These are phyloP conservation scores for Leccinum subatratum DNA, from an alignment of 1,284 basidiomycete genomes.

Conservation along the genomic window DNA sequence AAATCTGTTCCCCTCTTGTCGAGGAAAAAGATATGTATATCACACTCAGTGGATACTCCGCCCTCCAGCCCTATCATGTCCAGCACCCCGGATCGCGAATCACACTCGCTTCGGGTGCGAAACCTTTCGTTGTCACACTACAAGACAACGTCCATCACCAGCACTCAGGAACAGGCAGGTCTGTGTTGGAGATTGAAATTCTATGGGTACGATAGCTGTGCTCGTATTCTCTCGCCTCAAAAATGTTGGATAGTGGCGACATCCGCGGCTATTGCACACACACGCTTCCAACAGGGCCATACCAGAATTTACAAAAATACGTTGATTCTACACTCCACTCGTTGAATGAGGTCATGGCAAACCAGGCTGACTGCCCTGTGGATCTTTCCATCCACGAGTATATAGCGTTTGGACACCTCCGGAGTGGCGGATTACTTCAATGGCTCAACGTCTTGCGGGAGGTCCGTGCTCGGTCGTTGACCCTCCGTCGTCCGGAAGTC, in stretches of 20 bases:
- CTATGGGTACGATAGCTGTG: constrained; percentile 18
- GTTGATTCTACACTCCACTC: constrained; percentile 37
- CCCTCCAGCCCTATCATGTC: constrained; percentile 11
- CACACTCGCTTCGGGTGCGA: constrained; percentile 37
- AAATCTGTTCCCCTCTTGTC: constrained; percentile 25
- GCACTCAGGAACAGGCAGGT: constrained; percentile 16
- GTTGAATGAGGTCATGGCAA: constrained; percentile 41
- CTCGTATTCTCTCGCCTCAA: constrained; percentile 14
- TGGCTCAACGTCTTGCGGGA: constrained; percentile 48
- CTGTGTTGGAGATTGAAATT: constrained; percentile 31
- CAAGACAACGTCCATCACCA: constrained; percentile 25
- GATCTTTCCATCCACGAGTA: constrained; percentile 42
- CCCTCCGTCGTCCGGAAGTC: constrained; percentile 38
- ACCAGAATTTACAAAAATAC: constrained; percentile 36
- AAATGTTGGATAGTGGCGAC: constrained; percentile 12
- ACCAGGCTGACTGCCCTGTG: constrained; percentile 37
- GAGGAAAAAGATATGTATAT: constrained; percentile 5
- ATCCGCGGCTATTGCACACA: constrained; percentile 30
- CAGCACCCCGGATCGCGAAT: constrained; percentile 28
- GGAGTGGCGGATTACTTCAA: constrained; percentile 41
- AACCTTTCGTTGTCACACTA: constrained; percentile 42
- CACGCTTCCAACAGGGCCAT: constrained; percentile 31
- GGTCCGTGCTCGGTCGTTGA: constrained; percentile 35
- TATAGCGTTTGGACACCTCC: constrained; percentile 39
- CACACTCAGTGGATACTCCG: constrained; percentile 12